Conservation (phyloP, 208 protist genomes). For the Leishmania turanica region DNA sequence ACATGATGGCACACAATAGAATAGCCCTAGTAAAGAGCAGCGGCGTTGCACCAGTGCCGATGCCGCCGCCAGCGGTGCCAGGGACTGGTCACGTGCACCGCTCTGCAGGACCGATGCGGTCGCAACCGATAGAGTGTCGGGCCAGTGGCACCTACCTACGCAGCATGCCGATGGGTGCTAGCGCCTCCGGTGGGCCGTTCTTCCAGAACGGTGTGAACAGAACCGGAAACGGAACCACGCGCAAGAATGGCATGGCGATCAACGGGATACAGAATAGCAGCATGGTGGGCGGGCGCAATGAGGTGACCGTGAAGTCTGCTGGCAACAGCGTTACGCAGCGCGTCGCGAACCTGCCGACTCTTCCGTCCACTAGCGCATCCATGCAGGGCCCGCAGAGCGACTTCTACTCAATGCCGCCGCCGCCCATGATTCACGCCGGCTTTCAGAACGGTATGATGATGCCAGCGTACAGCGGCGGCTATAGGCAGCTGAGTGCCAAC, state of each 20-base stretch:
- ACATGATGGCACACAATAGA: conserved; percentile 20
- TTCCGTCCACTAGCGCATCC: not conserved
- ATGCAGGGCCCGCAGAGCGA: not conserved
- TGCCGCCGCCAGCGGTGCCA: conserved; percentile 18
- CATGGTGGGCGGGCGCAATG: not conserved
- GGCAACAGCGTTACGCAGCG: conserved; percentile 1
- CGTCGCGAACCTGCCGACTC: conserved; percentile 11
- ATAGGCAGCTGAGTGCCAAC: conserved; percentile 1
- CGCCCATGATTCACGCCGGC: not conserved
- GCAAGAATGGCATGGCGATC: not conserved
- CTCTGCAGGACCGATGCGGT: conserved; percentile 10
- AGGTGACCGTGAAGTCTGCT: conserved; percentile 1
- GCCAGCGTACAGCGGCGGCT: not conserved
- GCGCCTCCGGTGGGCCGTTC: not conserved
- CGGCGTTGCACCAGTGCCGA: conserved; percentile 3
- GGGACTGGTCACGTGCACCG: conserved; percentile 16
- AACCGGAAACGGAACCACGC: not conserved
- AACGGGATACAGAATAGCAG: not conserved
- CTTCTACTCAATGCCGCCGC: not conserved
- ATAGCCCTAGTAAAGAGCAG: conserved; percentile 8
- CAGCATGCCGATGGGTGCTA: conserved; percentile 7
- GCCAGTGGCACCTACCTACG: conserved; percentile 1
- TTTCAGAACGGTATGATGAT: conserved; percentile 4
- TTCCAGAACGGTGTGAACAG: conserved; percentile 24
- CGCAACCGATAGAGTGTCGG: conserved; percentile 9